Conservation (phyloP, 352 stramenopile genomes). For the Phytophthora capsici region DNA sequence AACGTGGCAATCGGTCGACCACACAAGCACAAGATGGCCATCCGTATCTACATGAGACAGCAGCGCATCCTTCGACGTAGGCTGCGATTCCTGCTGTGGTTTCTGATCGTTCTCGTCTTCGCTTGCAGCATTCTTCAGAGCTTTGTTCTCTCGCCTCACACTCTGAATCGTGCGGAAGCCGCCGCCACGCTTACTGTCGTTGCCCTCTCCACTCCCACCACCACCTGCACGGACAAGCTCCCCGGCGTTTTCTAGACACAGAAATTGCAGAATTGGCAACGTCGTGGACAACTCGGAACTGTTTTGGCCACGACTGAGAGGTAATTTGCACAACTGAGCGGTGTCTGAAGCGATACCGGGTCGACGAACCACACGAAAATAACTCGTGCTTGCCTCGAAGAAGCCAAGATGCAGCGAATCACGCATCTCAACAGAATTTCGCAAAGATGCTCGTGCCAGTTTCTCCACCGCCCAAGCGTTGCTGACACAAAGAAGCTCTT, state of each 20-base stretch:
- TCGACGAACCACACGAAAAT: conserved; percentile 69
- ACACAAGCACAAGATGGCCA: conserved; percentile 72
- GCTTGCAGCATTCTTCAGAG: conserved; percentile 47
- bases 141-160: conserved; percentile 86
- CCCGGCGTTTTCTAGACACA: conserved; percentile 76
- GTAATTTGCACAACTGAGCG: conserved; percentile 25
- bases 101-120: conserved; percentile 29
- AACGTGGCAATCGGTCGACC: conserved; percentile 51
- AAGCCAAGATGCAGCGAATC: conserved; percentile 58
- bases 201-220: conserved; percentile 31
- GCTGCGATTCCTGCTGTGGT: conserved; percentile 49
- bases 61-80: conserved; percentile 65
- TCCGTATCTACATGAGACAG: conserved; percentile 58
- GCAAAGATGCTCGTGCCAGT: conserved; percentile 33
- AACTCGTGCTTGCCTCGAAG: conserved; percentile 79
- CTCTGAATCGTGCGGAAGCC: conserved; percentile 88
- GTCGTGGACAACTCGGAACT: conserved; percentile 19
- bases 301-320: conserved; percentile 20
- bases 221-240: conserved; percentile 44
- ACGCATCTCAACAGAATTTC: conserved; percentile 13
- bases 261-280: conserved; percentile 71
- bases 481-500: conserved; percentile 70
- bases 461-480: conserved; percentile 63
- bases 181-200: conserved; percentile 47
- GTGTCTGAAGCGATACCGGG: not conserved